A percentile compares a stretch with the other conserved stretches of the same genome.
phyloP scores from a whole-genome alignment of 2,329 filamentous ascomycete genomes.

The Colletotrichum sublineola region DNA sequence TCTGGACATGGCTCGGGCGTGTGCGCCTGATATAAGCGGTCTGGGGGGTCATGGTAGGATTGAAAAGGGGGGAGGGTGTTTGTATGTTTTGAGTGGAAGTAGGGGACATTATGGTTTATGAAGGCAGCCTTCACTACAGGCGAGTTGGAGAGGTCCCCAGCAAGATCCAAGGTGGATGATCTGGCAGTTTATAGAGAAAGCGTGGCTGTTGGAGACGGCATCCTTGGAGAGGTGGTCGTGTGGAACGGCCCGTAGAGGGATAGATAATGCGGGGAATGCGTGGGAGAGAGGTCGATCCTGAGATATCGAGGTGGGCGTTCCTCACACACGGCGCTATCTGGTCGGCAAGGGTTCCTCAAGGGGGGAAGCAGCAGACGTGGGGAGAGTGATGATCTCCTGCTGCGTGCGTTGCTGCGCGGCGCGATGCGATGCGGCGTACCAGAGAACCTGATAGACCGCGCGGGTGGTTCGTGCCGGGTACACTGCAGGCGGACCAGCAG shows the following conservation, averaged over 20 bases:
- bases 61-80: slow-evolving; percentile 48
- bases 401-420: slow-evolving; percentile 31
- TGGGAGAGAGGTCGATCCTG: slow-evolving; percentile 39
- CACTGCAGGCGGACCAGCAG: slow-evolving; percentile 36
- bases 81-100: slow-evolving; percentile 49
- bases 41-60: slow-evolving; percentile 59
- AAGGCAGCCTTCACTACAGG: slow-evolving; percentile 32
- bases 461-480: slow-evolving; percentile 34
- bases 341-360: slow-evolving; percentile 32
- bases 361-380: slow-evolving; percentile 34
- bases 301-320: slow-evolving; percentile 38
- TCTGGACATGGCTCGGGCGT: slow-evolving; percentile 64
- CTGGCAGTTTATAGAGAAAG: slow-evolving; percentile 41
- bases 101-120: slow-evolving; percentile 48
- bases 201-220: slow-evolving; percentile 43
- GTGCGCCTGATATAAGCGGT: slow-evolving; percentile 56
- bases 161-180: slow-evolving; percentile 38
- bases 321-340: slow-evolving; percentile 39
- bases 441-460: slow-evolving; percentile 28
- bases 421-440: slow-evolving; percentile 34
- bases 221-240: slow-evolving; percentile 43
- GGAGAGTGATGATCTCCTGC: slow-evolving; percentile 37
- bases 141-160: slow-evolving; percentile 31
- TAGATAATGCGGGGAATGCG: slow-evolving; percentile 39
- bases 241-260: slow-evolving; percentile 43